Base-by-base conservation (phyloP, 148 eudicot genomes). In the Spergularia bocconei region DNA sequence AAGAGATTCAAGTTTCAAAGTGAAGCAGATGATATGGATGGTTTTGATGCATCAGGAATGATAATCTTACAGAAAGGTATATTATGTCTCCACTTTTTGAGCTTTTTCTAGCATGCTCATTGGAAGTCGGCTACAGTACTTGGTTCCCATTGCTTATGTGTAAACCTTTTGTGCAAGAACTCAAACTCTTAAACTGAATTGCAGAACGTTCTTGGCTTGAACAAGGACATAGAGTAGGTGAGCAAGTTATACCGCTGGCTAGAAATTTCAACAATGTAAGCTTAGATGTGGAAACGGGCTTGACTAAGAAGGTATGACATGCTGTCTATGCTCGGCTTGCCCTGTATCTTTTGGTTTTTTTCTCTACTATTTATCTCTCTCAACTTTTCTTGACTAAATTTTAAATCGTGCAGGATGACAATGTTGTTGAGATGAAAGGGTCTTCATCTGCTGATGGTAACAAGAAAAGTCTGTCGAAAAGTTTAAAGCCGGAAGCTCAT, bases 41-140 rank as follows among this genome's bases (percentile, higher is more conserved):
- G 98, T 69, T 90, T 89, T 79, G 95, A 93, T 83, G 90, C 98
- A 81, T 88, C 98, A 65, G 98, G 98, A 67, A 79, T 93, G 81
- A 87, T 93, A 20, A 89, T 93, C 69, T 83, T 93, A 78, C 92
- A 90, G 79, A 93, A 87, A 86, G 98, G 98, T 88, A 76, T 44
- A 23, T 39, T 69, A n/a, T n/a, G 52, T 38, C 57, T 29, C 23
- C 12, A 48, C 36, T 17, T 15, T 21, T 59, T 52, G 36, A 21
- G 47, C 38, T 29, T 13, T 55, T 6, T 71, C 5, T 19, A 51
- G 9, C 58, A 36, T 60, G 69, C 14, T 44, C 48, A 44, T 44
- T 44, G 8, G 48, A 44, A 44, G 48, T 44, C 48, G 8, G 48
- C 48, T 44, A 44, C 36, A 29, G 36, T 29, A 1, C 36, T 29